phyloP scores from a whole-genome alignment of 2,329 filamentous ascomycete species.

The Xylariaceae sp. region DNA sequence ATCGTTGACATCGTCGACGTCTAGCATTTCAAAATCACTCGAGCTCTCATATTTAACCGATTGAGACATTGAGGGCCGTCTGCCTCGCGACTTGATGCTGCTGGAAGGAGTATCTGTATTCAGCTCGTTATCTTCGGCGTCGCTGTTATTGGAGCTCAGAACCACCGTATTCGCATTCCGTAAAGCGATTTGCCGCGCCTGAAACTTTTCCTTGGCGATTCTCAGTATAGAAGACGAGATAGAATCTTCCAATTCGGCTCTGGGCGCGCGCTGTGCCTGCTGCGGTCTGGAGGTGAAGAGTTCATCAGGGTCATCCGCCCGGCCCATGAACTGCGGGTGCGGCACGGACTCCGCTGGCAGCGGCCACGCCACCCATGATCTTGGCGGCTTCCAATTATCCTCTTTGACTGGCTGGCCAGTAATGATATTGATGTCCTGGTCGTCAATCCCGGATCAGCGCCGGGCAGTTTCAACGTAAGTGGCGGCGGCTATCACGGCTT shows the following conservation, averaged over 20 bases:
- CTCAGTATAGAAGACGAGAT: conserved; percentile 62
- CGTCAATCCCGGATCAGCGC: background rate
- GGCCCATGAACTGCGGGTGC: conserved; percentile 46
- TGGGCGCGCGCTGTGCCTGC: conserved; percentile 42
- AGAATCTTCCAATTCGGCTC: conserved; percentile 62
- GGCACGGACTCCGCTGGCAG: conserved; percentile 59
- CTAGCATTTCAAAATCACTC: conserved; percentile 22
- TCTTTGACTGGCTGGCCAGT: conserved; percentile 26
- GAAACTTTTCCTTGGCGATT: conserved; percentile 61
- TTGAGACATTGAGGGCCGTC: conserved; percentile 15
- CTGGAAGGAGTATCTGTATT: conserved; percentile 14
- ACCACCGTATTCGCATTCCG: conserved; percentile 11
- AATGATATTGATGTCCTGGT: conserved; percentile 28
- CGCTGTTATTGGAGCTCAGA: conserved; percentile 7
- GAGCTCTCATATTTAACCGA: conserved; percentile 20
- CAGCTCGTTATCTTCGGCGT: conserved; percentile 20
- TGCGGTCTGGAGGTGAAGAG: conserved; percentile 45
- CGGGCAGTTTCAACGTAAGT: conserved; percentile 6
- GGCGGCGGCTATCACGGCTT: conserved; percentile 18
- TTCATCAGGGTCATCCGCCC: conserved; percentile 36
- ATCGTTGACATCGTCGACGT: conserved; percentile 17
- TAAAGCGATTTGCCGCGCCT: conserved; percentile 33
- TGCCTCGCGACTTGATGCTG: conserved; percentile 9
- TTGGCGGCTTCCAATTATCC: conserved; percentile 47
- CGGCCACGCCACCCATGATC: conserved; percentile 82